phyloP scores from a whole-genome alignment of 208 protist genomes.

The Phytomonas sp. region DNA sequence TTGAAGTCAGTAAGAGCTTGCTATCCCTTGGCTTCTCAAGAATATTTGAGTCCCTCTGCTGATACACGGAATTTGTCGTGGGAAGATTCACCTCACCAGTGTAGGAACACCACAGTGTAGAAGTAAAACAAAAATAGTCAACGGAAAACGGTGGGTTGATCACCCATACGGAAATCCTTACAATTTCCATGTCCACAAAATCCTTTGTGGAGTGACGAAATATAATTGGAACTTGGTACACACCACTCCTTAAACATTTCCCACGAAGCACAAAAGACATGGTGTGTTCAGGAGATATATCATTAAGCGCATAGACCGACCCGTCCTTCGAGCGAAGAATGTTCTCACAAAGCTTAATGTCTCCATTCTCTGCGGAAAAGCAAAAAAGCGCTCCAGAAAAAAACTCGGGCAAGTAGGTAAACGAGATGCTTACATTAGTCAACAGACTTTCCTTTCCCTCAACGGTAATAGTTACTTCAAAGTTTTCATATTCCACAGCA shows the following conservation, averaged over 20 bases:
- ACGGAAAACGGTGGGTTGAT: slow-evolving; percentile 32
- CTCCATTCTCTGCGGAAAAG: slow-evolving; percentile 20
- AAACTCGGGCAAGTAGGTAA: not conserved
- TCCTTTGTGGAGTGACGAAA: slow-evolving; percentile 24
- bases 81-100: slow-evolving; percentile 16
- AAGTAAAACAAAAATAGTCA: slow-evolving; percentile 17
- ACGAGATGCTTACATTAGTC: not conserved
- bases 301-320: slow-evolving; percentile 14
- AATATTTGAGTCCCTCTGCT: slow-evolving; percentile 27
- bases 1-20: slow-evolving; percentile 14
- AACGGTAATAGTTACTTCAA: not conserved
- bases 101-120: slow-evolving; percentile 8
- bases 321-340: slow-evolving; percentile 6
- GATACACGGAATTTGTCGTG: slow-evolving; percentile 13
- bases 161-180: slow-evolving; percentile 17
- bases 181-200: slow-evolving; percentile 14
- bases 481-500: not conserved
- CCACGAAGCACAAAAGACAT: slow-evolving; percentile 16
- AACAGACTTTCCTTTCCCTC: not conserved
- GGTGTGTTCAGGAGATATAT: slow-evolving; percentile 11
- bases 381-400: slow-evolving; percentile 22
- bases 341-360: slow-evolving; percentile 18
- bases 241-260: slow-evolving; percentile 22
- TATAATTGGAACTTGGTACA: slow-evolving; percentile 23
- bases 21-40: slow-evolving; percentile 15